Base-by-base conservation (phyloP, 108 stramenopile genomes). In the Fragilariopsis cylindrus region DNA sequence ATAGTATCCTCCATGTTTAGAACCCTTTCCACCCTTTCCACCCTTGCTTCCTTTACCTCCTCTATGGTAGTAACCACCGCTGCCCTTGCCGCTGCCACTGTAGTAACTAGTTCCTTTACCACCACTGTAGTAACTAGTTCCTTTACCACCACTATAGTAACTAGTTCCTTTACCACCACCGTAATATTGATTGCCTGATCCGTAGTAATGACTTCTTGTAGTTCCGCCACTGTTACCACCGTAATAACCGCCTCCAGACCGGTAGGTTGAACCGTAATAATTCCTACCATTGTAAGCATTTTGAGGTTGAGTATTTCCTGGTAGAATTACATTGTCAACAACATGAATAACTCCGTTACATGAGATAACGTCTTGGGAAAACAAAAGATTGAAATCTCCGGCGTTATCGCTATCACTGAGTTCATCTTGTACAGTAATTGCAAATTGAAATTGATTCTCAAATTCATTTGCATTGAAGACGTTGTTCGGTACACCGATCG, bases 291-390 rank as follows among this genome's bases (percentile, higher is more conserved):
- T 40, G 21, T 5, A 21, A 30, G 21, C 16, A 11, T 30, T 30
- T 40, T 21, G 42, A n/a, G 42, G 42, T 30, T 30, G 30, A 30
- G 1, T 30, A 30, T 30, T 30, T 9, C 62, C 62, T 6, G 62
- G 62, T 16, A 63, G 19, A 6, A 63, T 7, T n/a, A 63, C 43
- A 11, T 63, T 44, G 62, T 63, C 62, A 4, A 63, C 62, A 0
- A 63, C 62, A 12, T 63, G 62, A 44, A 63, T 63, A 0, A 63
- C 62, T 45, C 62, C 62, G 42, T 63, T 63, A 11, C 62, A 63
- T 4, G 62, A 7, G 9, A 63, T 63, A n/a, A 63, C 62, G 16
- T 63, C 62, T 44, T 63, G 42, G 15, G 13, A n/a, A 44, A 63
- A 63, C 43, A 44, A 45, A 11, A 45, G 40, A 11, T 43, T 45